A percentile compares a stretch with the other conserved stretches of the same genome.
These are phyloP conservation scores for Rhizopogon vulgaris DNA, from an alignment of 768 basidiomycete genomes.

Conservation along the genomic window DNA sequence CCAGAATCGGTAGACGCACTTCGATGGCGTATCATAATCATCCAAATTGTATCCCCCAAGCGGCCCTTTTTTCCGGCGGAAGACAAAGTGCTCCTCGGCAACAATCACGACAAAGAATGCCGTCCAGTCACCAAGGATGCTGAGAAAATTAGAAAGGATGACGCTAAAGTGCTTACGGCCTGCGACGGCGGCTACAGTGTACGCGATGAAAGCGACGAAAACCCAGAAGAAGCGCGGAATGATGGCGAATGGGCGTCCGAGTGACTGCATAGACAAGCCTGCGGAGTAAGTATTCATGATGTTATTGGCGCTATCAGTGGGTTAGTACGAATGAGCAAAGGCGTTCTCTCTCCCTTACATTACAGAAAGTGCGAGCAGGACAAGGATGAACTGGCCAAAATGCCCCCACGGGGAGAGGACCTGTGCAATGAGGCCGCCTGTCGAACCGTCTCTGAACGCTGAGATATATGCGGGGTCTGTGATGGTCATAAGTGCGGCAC, in stretches of 20 bases:
- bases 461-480: constrained; percentile 31
- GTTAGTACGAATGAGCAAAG: constrained; percentile 2
- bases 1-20: constrained; percentile 15
- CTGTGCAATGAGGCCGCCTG: constrained; percentile 38
- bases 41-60: constrained; percentile 47
- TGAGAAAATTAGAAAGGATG: constrained; percentile 37
- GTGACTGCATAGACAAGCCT: constrained; percentile 39
- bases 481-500: constrained; percentile 38
- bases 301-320: constrained; percentile 27
- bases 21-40: constrained; percentile 38
- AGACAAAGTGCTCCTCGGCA: constrained; percentile 41
- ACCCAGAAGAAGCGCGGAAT: constrained; percentile 44
- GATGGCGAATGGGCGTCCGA: constrained; percentile 36
- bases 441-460: constrained; percentile 35
- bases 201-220: constrained; percentile 30
- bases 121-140: constrained; percentile 40
- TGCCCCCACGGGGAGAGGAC: constrained; percentile 40
- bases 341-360: constrained; percentile 21
- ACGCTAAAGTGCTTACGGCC: constrained; percentile 40
- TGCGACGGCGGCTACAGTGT: constrained; percentile 34
- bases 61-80: constrained; percentile 31
- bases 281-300: constrained; percentile 42
- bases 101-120: constrained; percentile 42
- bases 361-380: constrained; percentile 37
- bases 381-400: constrained; percentile 34